A percentile compares a stretch with the other conserved stretches of the same genome.
These are phyloP conservation scores for Tuber umbilicatum DNA, from an alignment of 495 filamentous ascomycete genomes.

Conservation along the genomic window DNA sequence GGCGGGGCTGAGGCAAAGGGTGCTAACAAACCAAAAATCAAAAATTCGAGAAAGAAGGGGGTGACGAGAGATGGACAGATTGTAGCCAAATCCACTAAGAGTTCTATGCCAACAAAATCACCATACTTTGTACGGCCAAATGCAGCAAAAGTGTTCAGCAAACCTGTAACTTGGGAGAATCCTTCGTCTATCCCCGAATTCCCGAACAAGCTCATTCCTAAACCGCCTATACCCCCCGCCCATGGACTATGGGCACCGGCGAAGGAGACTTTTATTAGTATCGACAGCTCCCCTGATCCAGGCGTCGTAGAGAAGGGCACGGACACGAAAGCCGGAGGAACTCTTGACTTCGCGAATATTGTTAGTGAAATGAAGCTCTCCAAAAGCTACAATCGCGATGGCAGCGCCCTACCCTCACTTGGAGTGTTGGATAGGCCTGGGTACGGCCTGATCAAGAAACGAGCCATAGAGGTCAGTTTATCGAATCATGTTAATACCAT, in stretches of 20 bases:
- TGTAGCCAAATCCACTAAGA: slow-evolving; percentile 25
- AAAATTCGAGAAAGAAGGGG: slow-evolving; percentile 11
- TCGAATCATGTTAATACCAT: not conserved
- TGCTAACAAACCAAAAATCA: slow-evolving; percentile 5
- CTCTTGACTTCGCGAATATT: slow-evolving; percentile 13
- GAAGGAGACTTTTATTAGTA: slow-evolving; percentile 14
- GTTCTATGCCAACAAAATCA: slow-evolving; percentile 13
- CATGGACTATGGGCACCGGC: slow-evolving; percentile 34
- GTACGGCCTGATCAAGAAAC: slow-evolving; percentile 19
- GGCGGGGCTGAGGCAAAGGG: not conserved
- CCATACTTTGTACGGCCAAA: slow-evolving; percentile 17
- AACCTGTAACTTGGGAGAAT: slow-evolving; percentile 1
- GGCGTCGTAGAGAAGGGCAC: not conserved
- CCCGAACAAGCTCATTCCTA: slow-evolving; percentile 7
- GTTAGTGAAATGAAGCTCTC: slow-evolving; percentile 19
- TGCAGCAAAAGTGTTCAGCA: not conserved
- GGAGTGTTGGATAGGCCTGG: not conserved
- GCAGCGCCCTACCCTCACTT: slow-evolving; percentile 1
- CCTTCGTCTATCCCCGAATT: slow-evolving; percentile 6
- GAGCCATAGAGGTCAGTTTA: slow-evolving; percentile 25
- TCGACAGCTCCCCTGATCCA: slow-evolving; percentile 12
- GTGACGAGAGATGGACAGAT: slow-evolving; percentile 18
- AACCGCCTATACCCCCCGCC: slow-evolving; percentile 14
- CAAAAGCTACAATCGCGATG: slow-evolving; percentile 1
- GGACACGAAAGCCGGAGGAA: slow-evolving; percentile 10